A percentile compares a stretch with the other conserved stretches of the same genome.
phyloP scores from a whole-genome alignment of 2,329 filamentous ascomycete genomes.

The Ascochyta fabae region DNA sequence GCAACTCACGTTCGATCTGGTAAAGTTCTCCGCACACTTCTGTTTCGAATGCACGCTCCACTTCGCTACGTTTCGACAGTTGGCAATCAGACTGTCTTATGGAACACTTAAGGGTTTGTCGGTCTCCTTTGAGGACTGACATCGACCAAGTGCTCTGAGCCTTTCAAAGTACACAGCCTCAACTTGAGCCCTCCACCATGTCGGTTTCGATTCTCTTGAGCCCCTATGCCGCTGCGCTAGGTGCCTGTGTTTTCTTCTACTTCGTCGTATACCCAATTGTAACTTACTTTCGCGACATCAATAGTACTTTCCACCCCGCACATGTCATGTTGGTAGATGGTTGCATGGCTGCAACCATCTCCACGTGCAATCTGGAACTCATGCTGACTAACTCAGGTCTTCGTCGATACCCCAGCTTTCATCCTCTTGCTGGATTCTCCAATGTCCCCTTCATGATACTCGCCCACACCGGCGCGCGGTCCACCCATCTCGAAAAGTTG shows the following conservation, averaged over 20 bases:
- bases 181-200: conserved; percentile 18
- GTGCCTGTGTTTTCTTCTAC: conserved; percentile 39
- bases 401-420: conserved; percentile 58
- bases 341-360: not conserved
- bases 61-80: conserved; percentile 2
- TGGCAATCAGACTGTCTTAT: not conserved
- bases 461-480: conserved; percentile 54
- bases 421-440: conserved; percentile 55
- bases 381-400: conserved; percentile 40
- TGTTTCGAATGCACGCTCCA: conserved; percentile 6
- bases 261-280: conserved; percentile 52
- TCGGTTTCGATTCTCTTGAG: conserved; percentile 19
- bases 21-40: conserved; percentile 26
- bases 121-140: conserved; percentile 1
- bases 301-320: conserved; percentile 36
- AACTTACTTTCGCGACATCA: conserved; percentile 55
- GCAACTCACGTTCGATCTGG: conserved; percentile 10
- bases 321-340: not conserved
- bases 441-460: conserved; percentile 57
- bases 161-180: conserved; percentile 1
- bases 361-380: not conserved
- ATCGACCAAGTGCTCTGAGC: conserved; percentile 5
- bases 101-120: conserved; percentile 20
- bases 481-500: conserved; percentile 51
- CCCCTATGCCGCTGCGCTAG: conserved; percentile 36